Percentiles rank a stretch among this genome's conserved stretches.
Conservation (phyloP, 805 yeast genomes). For the Zygotorulaspora chibaensis region DNA sequence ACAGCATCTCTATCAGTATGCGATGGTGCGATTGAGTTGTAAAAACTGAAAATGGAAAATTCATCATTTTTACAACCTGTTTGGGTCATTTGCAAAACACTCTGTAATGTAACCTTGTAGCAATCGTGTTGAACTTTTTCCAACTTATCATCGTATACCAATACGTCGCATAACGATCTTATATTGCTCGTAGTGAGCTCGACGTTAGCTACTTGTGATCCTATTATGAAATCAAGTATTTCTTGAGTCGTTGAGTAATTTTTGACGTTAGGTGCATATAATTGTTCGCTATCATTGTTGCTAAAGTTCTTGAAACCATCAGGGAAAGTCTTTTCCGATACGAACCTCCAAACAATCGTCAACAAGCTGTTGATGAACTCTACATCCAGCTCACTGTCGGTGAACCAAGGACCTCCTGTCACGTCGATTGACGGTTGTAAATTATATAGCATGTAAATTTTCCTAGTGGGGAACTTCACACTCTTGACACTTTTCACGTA, state of each 20-base stretch:
- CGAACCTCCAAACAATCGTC: constrained; percentile 83
- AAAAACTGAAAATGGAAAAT: constrained; percentile 42
- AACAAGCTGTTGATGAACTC: constrained; percentile 85
- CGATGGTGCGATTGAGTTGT: constrained; percentile 38
- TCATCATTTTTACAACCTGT: constrained; percentile 15
- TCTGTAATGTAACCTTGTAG: constrained; percentile 80
- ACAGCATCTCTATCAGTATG: constrained; percentile 41
- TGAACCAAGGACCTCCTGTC: constrained; percentile 99
- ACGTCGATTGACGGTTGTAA: constrained; percentile 92
- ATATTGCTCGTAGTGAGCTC: constrained; percentile 74
- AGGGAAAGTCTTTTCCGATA: constrained; percentile 74
- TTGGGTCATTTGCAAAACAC: constrained; percentile 60
- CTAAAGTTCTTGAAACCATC: constrained; percentile 47
- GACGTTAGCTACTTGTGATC: constrained; percentile 72
- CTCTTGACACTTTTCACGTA: constrained; percentile 85
- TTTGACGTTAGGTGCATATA: constrained; percentile 54
- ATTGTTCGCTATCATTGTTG: constrained; percentile 18
- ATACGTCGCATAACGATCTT: constrained; percentile 78
- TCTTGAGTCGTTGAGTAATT: constrained; percentile 68
- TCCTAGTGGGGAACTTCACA: constrained; percentile 89
- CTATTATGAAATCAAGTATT: constrained; percentile 67
- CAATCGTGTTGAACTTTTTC: constrained; percentile 60
- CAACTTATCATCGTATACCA: constrained; percentile 79
- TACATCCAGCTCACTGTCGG: constrained; percentile 89
- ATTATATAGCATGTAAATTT: constrained; percentile 91